Percentiles rank a stretch among this genome's conserved stretches.
Conservation (phyloP, 2,329 filamentous ascomycete species). For the Cryphonectria japonica region DNA sequence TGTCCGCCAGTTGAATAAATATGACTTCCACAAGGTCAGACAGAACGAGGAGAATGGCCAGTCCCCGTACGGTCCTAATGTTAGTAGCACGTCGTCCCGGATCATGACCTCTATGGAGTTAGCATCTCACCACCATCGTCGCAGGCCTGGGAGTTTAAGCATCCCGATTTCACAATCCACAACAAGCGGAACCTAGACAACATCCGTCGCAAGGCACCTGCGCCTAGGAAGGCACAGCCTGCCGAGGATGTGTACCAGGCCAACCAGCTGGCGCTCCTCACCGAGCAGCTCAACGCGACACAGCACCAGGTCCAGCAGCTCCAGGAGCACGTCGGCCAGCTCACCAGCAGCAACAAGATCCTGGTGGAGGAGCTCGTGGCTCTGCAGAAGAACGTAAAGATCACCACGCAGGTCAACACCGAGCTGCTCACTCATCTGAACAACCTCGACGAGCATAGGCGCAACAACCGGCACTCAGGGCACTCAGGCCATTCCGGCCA, state of each 20-base stretch:
- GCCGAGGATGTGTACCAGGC: slow-evolving; percentile 75
- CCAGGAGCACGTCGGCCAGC: slow-evolving; percentile 81
- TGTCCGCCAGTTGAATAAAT: slow-evolving; percentile 94
- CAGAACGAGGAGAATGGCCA: slow-evolving; percentile 85
- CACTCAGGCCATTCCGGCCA: slow-evolving; percentile 44
- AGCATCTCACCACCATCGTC: slow-evolving; percentile 36
- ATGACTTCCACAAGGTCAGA: slow-evolving; percentile 97
- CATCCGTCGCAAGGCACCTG: slow-evolving; percentile 92
- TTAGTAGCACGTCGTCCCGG: slow-evolving; percentile 41
- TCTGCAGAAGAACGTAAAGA: slow-evolving; percentile 63
- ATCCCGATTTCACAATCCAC: slow-evolving; percentile 93
- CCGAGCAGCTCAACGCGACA: slow-evolving; percentile 84
- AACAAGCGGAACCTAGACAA: slow-evolving; percentile 97
- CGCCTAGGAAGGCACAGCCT: slow-evolving; percentile 74
- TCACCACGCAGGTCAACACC: slow-evolving; percentile 60
- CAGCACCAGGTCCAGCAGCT: slow-evolving; percentile 90
- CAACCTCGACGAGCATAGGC: slow-evolving; percentile 51
- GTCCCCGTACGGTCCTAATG: slow-evolving; percentile 80
- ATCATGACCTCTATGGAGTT: background rate
- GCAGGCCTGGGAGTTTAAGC: slow-evolving; percentile 94
- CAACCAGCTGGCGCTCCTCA: slow-evolving; percentile 80
- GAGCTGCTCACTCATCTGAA: slow-evolving; percentile 62
- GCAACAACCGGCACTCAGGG: slow-evolving; percentile 45
- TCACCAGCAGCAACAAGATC: slow-evolving; percentile 65
- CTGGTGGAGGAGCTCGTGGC: slow-evolving; percentile 65